Base-by-base conservation (phyloP, 306 rosid genomes). In the Acacia melanoxylon region DNA sequence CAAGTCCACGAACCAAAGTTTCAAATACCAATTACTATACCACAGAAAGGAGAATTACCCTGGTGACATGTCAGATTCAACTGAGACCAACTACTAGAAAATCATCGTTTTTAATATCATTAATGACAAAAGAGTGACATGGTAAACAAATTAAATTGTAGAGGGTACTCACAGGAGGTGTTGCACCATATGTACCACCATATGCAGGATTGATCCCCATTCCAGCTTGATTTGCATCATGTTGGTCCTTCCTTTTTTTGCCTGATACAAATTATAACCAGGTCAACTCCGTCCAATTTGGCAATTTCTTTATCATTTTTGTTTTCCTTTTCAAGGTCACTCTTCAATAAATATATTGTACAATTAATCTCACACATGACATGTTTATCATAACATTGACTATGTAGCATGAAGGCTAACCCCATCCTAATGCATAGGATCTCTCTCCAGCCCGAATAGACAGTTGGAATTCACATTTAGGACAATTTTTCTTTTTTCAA, bases 221-320 rank as follows among this genome's bases (percentile, higher is more conserved):
- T 83, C 88, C 97, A 54, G 94, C 95, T 88, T 91, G 96, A 89
- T 85, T 91, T 83, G 94, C 88, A 87, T 96, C 98, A 74, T 86
- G 89, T 68, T 96, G 99, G 75, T 96, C 99, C 87, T 92, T 96
- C 59, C 94, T 83, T 82, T 96, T 96, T 88, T 89, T 93, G 77
- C 94, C 99, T 93, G 92, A 79, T 46, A 78, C 46, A 76, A 56
- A 74, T 59, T 37, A 62, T n/a, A 61, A 61, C 75, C 58, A 63
- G 42, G 58, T 83, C 37, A 82, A 12, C 48, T 68, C 20, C 76
- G 46, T 54, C 31, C 11, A 68, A 54, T 58, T 58, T 22, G 65
- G 31, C 65, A 9, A 10, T 37, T 48, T 73, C 20, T 46, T 3
- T 63, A 13, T n/a, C 73, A 8, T n/a, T 75, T 75, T 33, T 20